phyloP scores from a whole-genome alignment of 345 rosid genomes.

The Acer campestre region DNA sequence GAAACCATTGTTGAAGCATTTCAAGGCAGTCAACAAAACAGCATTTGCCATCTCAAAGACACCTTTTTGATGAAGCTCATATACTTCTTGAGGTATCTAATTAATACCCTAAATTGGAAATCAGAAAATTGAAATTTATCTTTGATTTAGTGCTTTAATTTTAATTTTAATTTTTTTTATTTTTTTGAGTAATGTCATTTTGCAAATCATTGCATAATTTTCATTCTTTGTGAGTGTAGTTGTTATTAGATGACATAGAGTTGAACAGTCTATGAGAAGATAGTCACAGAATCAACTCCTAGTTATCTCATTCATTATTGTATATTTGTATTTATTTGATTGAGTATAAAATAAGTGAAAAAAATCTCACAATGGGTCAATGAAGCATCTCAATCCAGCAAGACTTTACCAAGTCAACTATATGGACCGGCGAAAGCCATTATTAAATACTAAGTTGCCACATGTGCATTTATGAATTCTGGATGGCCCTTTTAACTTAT shows the following conservation, averaged over 20 bases:
- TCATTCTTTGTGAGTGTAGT: neutral
- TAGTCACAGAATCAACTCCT: neutral
- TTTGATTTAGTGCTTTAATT: no score
- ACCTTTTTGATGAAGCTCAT: no score
- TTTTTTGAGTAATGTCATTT: neutral
- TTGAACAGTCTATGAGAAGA: no score
- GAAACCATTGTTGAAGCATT: no score
- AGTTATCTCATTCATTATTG: neutral
- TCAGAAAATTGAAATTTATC: no score
- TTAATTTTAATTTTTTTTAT: no score
- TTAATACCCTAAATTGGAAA: no score
- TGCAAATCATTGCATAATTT: neutral
- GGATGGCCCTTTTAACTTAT: neutral
- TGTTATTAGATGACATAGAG: neutral
- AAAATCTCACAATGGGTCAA: neutral
- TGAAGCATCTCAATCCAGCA: neutral
- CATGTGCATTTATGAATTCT: neutral
- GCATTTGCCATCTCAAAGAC: no score
- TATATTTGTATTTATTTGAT: neutral
- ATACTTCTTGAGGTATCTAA: no score
- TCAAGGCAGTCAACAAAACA: no score
- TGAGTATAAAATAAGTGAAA: neutral
- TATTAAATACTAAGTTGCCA: neutral
- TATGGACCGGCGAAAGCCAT: neutral
- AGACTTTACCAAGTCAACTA: slow-evolving; percentile 1